A percentile compares a stretch with the other conserved stretches of the same genome.
Evolutionary conservation across 305 asterid genomes (phyloP).

Genomic region (Lippia alba): DNA sequence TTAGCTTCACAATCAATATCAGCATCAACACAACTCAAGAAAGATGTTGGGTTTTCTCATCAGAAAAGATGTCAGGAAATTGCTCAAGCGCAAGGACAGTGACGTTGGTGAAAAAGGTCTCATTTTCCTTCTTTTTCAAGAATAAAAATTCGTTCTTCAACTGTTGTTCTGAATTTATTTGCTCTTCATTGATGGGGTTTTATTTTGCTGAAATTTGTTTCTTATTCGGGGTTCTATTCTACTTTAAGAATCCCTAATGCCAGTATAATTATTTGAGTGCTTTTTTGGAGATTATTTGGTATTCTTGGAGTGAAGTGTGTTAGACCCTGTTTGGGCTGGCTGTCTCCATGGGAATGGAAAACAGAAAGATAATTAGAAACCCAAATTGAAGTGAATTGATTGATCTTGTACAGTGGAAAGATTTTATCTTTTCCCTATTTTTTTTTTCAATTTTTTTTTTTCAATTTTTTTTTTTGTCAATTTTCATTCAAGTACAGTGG

Average conservation of each 20-base stretch:
- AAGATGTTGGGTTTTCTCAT: constrained; percentile 66
- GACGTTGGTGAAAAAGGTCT: constrained; percentile 95
- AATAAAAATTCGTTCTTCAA: background rate
- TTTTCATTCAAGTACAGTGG: background rate
- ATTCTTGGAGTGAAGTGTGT: constrained; percentile 21
- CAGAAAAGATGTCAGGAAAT: constrained; percentile 78
- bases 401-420: constrained; percentile 26
- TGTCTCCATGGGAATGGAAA: background rate
- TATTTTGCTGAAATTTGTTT: constrained; percentile 23
- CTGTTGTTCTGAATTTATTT: constrained; percentile 21
- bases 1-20: constrained; percentile 31
- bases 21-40: constrained; percentile 24
- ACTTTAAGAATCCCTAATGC: constrained; percentile 25
- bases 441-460: background rate
- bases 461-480: background rate
- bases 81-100: constrained; percentile 97
- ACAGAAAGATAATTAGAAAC: background rate
- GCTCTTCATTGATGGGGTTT: constrained; percentile 1
- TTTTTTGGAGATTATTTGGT: background rate
- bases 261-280: background rate
- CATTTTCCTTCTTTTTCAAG: background rate
- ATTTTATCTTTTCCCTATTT: background rate
- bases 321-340: background rate
- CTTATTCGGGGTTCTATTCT: background rate
- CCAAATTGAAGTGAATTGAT: constrained; percentile 4